phyloP scores from a whole-genome alignment of 305 asterid genomes.

The Fraxinus ornus region DNA sequence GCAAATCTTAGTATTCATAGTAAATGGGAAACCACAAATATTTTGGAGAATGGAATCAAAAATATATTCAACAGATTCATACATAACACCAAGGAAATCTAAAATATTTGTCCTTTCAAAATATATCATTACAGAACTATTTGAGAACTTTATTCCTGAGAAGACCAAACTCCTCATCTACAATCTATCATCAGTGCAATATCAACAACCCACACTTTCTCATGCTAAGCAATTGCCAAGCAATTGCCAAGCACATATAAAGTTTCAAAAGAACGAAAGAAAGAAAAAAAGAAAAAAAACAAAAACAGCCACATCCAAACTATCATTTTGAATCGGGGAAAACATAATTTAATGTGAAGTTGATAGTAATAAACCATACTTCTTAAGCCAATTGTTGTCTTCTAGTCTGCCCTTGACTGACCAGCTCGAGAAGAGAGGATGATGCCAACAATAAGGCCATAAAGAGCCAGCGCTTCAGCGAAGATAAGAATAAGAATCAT shows the following conservation, averaged over 20 bases:
- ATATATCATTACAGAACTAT: slow-evolving; percentile 7
- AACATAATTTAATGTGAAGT: slow-evolving; percentile 16
- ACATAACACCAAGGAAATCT: neutral
- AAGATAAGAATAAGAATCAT: slow-evolving; percentile 53
- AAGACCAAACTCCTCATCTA: neutral
- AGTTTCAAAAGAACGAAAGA: neutral
- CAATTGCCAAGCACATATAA: slow-evolving; percentile 23
- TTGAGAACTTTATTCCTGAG: neutral
- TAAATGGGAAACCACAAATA: neutral
- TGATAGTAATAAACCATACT: slow-evolving; percentile 12
- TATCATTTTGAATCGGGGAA: slow-evolving; percentile 15
- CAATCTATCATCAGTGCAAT: neutral
- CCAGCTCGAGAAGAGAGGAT: slow-evolving; percentile 59
- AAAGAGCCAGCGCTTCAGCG: slow-evolving; percentile 49
- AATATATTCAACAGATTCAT: neutral
- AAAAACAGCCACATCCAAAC: slow-evolving; percentile 16
- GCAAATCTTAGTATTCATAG: neutral
- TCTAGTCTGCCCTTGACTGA: slow-evolving; percentile 51
- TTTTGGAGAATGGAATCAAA: neutral
- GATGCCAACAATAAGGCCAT: slow-evolving; percentile 54
- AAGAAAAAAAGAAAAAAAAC: neutral
- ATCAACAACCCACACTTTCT: slow-evolving; percentile 16
- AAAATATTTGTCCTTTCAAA: neutral
- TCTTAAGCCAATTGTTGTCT: neutral
- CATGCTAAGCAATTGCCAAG: slow-evolving; percentile 16